A percentile compares a stretch with the other conserved stretches of the same genome.
Conservation (phyloP, 1,139 yeast genomes). For the Eremothecium coryli region DNA sequence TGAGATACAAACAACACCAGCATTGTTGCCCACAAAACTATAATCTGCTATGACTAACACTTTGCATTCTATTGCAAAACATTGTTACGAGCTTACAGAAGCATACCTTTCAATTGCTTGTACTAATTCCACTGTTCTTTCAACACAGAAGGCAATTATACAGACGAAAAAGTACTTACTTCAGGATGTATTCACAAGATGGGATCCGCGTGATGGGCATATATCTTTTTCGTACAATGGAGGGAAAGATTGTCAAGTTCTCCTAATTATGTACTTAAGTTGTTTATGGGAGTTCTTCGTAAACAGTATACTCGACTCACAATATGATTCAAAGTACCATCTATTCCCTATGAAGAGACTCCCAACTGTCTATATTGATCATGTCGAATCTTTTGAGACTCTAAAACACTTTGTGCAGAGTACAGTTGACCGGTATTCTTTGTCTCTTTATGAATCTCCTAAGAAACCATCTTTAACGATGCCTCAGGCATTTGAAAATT, state of each 20-base stretch:
- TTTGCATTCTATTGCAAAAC: conserved; percentile 16
- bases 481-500: conserved; percentile 26
- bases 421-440: conserved; percentile 21
- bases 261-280: conserved; percentile 26
- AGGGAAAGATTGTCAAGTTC: conserved; percentile 32
- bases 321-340: conserved; percentile 19
- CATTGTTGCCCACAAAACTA: no score
- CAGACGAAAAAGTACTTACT: conserved; percentile 19
- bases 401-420: conserved; percentile 22
- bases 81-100: conserved; percentile 23
- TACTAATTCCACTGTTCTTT: conserved; percentile 15
- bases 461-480: conserved; percentile 16
- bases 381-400: conserved; percentile 24
- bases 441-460: conserved; percentile 26
- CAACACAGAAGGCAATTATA: conserved; percentile 26
- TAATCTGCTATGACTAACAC: conserved; percentile 1
- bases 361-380: conserved; percentile 28
- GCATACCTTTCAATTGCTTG: conserved; percentile 18
- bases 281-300: conserved; percentile 28
- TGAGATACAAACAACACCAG: no score
- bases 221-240: conserved; percentile 31
- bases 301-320: conserved; percentile 13
- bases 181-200: conserved; percentile 22
- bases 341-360: conserved; percentile 20
- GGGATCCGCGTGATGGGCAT: conserved; percentile 28